Base-by-base conservation (phyloP, 164 flowering plant species). In the Vitis rupestris region DNA sequence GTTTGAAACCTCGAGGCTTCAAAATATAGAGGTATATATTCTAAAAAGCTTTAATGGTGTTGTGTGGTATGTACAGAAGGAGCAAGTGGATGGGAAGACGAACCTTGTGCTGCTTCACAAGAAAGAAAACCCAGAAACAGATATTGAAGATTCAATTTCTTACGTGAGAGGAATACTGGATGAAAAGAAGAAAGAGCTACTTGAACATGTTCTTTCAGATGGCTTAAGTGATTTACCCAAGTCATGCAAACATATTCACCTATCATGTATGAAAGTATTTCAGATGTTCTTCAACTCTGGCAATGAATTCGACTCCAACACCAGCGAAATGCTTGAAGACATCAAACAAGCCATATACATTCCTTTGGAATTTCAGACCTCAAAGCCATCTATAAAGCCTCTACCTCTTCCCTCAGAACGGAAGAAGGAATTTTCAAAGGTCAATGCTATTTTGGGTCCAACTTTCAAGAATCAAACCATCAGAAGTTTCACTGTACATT, bases 261-360 rank as follows among this genome's bases (percentile, higher is more conserved):
- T 85, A 3, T 49, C 66, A 3, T 59, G 77, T 29, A 12, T 79
- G 54, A 85, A 81, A 71, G 75, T 63, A 13, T 85, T 85, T 51
- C 75, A 81, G 29, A 82, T 85, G 88, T 85, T 85, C 65, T 85
- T 74, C 69, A 68, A 81, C 73, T 71, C 79, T 0, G 9, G 53
- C 51, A 85, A 85, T 58, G 19, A 63, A 30, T 82, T 50, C 17
- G 83, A 85, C 55, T 74, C 81, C 3, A 51, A 76, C 4, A 72
- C 79, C 0, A 37, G 5, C 0, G 74, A 59, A 37, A 30, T 82
- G 65, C 51, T 79, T 12, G 16, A 71, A 13, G 73, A 74, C 73
- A 81, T 85, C 17, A 75, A 78, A 13, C 79, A 79, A 58, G 84
- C 86, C 3, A 67, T 85, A 54, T 84, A 74, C 47, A 15, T 65